These are phyloP conservation scores for Xerophyta viscosa DNA, from an alignment of 106 monocot species.

Conservation along the genomic window DNA sequence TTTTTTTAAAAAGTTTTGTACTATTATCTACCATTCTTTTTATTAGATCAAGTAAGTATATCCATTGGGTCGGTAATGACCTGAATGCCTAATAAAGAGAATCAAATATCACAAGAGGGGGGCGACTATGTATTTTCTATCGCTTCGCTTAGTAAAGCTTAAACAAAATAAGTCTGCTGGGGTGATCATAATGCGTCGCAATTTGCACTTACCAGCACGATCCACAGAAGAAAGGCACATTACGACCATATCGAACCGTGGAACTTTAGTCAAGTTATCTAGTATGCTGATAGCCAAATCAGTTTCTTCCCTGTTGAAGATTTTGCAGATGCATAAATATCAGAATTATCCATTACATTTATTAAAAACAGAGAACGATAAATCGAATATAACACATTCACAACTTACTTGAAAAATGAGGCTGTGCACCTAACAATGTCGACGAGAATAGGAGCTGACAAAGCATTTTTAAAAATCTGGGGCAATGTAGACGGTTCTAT, in stretches of 20 bases:
- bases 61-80: too few relatives aligned
- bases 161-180: too few relatives aligned
- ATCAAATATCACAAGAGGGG: too few relatives aligned
- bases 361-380: neutral
- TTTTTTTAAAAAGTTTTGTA: too few relatives aligned
- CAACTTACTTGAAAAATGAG: conserved; percentile 58
- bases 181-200: too few relatives aligned
- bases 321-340: neutral
- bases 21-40: too few relatives aligned
- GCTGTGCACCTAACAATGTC: conserved; percentile 80
- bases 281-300: conserved; percentile 61
- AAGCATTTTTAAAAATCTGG: conserved; percentile 86
- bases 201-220: conserved; percentile 58
- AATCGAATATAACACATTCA: neutral
- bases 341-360: neutral
- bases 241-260: conserved; percentile 89
- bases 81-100: too few relatives aligned
- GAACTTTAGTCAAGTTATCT: conserved; percentile 68
- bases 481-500: conserved; percentile 67
- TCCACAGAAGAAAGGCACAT: conserved; percentile 73
- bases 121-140: too few relatives aligned
- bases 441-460: conserved; percentile 71
- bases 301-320: conserved; percentile 61
- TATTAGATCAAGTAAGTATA: too few relatives aligned
- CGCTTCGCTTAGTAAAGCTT: too few relatives aligned